These are phyloP conservation scores for Citrullus amarus DNA, from an alignment of 306 rosid genomes.

Conservation along the genomic window DNA sequence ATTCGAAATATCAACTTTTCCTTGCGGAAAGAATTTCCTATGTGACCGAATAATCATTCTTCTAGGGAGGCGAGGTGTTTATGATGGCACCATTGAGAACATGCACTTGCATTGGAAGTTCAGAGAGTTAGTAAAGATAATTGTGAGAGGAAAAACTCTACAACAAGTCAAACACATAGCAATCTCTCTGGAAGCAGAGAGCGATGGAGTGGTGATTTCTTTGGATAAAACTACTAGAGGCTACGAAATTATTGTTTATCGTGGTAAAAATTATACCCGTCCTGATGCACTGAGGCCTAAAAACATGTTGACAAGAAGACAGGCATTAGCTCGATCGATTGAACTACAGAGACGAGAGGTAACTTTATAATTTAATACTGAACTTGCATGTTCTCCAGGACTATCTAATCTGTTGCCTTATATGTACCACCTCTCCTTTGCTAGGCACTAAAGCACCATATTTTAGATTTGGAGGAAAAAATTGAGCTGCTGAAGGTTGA, in stretches of 20 bases:
- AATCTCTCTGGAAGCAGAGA: slow-evolving; percentile 88
- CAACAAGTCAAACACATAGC: slow-evolving; percentile 75
- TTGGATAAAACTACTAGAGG: slow-evolving; percentile 69
- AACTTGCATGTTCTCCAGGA: background rate
- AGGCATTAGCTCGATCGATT: slow-evolving; percentile 69
- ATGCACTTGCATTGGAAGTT: slow-evolving; percentile 96
- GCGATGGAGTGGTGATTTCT: slow-evolving; percentile 80
- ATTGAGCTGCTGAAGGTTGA: slow-evolving; percentile 59
- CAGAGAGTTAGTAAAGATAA: slow-evolving; percentile 78
- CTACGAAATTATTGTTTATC: slow-evolving; percentile 56
- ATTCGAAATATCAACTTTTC: slow-evolving; percentile 14
- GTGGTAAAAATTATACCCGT: slow-evolving; percentile 72
- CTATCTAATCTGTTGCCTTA: background rate
- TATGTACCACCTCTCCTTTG: background rate
- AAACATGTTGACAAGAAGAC: slow-evolving; percentile 60
- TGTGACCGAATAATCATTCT: slow-evolving; percentile 10
- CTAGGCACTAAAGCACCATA: slow-evolving; percentile 73
- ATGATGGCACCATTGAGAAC: slow-evolving; percentile 81
- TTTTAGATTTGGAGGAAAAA: slow-evolving; percentile 55
- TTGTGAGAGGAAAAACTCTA: slow-evolving; percentile 52
- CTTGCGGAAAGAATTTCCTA: slow-evolving; percentile 10
- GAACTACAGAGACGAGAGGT: slow-evolving; percentile 92
- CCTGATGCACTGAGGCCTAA: slow-evolving; percentile 56
- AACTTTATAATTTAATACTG: slow-evolving; percentile 1
- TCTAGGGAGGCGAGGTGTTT: slow-evolving; percentile 78